phyloP scores from a whole-genome alignment of 202 grass and related monocot genomes.

The Schoenoplectus tabernaemontani region DNA sequence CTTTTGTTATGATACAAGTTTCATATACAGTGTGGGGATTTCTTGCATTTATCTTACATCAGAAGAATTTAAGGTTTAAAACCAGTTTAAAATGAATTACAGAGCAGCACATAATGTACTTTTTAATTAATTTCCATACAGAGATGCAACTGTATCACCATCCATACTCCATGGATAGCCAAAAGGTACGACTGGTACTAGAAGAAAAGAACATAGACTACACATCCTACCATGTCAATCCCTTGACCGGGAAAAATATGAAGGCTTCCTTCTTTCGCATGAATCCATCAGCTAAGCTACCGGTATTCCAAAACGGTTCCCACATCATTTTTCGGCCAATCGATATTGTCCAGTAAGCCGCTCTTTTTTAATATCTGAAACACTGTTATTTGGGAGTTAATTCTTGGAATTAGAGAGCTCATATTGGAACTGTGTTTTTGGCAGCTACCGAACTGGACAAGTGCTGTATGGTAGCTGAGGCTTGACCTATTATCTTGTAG shows the following conservation, averaged over 20 bases:
- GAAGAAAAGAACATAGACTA: slow-evolving; percentile 98
- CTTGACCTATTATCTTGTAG: background rate
- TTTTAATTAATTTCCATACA: background rate
- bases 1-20: too few relatives aligned
- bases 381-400: background rate
- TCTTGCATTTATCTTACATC: background rate
- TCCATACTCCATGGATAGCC: slow-evolving; percentile 79
- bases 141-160: slow-evolving; percentile 97
- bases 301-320: slow-evolving; percentile 85
- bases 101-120: background rate
- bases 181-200: slow-evolving; percentile 80
- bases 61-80: background rate
- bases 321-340: slow-evolving; percentile 69
- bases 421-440: background rate
- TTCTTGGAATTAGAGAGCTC: background rate
- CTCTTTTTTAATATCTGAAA: background rate
- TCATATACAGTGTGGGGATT: too few relatives aligned
- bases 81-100: slow-evolving; percentile 1
- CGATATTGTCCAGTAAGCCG: slow-evolving; percentile 66
- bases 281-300: slow-evolving; percentile 83
- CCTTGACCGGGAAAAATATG: slow-evolving; percentile 82
- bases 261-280: slow-evolving; percentile 67
- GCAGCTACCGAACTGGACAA: background rate
- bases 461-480: background rate
- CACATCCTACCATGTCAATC: slow-evolving; percentile 85